These are phyloP conservation scores for Colletotrichum costaricense DNA, from an alignment of 2,329 filamentous ascomycete species.

Conservation along the genomic window DNA sequence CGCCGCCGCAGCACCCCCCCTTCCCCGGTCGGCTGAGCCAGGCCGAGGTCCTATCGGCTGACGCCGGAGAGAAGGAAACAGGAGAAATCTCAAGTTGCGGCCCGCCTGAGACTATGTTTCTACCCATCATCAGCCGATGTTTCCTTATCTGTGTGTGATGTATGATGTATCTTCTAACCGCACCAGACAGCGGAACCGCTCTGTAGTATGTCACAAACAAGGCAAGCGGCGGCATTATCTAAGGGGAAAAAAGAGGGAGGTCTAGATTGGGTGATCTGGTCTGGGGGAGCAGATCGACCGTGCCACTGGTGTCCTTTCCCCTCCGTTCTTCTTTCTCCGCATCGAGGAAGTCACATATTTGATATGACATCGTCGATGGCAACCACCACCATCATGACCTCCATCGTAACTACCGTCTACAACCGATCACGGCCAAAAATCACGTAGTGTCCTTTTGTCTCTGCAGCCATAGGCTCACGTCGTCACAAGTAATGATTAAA, in stretches of 20 bases:
- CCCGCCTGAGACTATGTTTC: neutral
- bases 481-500: neutral
- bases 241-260: neutral
- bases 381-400: neutral
- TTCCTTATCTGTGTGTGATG: neutral
- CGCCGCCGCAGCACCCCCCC: too few species aligned
- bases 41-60: neutral
- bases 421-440: neutral
- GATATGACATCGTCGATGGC: conserved; percentile 9
- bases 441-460: neutral
- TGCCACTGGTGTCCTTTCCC: conserved; percentile 1
- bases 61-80: neutral
- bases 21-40: neutral
- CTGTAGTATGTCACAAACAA: neutral
- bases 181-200: neutral
- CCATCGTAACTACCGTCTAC: neutral
- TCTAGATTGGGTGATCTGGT: conserved; percentile 6
- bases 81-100: neutral
- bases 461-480: neutral
- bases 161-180: neutral
- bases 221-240: neutral
- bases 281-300: conserved; percentile 11
- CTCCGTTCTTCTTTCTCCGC: neutral
- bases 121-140: neutral
- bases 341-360: conserved; percentile 10